Conservation (phyloP, 2,329 filamentous ascomycete species). For the Lojkania enalia region DNA sequence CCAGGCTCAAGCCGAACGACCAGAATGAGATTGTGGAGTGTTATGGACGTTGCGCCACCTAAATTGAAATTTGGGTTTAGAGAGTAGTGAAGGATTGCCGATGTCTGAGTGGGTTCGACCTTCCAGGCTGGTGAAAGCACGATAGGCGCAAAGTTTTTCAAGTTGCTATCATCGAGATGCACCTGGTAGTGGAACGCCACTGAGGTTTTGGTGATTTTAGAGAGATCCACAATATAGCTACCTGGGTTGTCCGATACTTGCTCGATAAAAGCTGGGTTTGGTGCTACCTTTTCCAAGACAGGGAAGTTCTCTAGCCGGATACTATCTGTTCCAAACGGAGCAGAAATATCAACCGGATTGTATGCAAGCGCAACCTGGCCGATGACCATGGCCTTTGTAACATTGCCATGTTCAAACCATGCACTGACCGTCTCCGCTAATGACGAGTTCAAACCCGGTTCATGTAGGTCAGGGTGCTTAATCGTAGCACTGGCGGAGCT, state of each 20-base stretch:
- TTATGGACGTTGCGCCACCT: conserved; percentile 51
- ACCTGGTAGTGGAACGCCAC: conserved; percentile 93
- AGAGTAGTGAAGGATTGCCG: conserved; percentile 80
- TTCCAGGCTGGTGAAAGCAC: conserved; percentile 79
- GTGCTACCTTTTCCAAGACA: conserved; percentile 86
- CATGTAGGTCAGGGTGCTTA: conserved; percentile 79
- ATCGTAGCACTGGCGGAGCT: conserved; percentile 63
- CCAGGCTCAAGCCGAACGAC: conserved; percentile 69
- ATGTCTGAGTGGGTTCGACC: conserved; percentile 80
- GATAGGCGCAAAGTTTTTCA: conserved; percentile 68
- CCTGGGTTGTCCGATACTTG: conserved; percentile 70
- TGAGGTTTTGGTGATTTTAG: conserved; percentile 70
- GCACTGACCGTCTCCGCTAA: conserved; percentile 91
- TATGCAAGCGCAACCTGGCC: conserved; percentile 90
- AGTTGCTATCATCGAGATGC: conserved; percentile 63
- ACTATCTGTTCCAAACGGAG: conserved; percentile 57
- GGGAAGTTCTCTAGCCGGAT: conserved; percentile 88
- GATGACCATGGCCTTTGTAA: conserved; percentile 73
- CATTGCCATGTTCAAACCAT: conserved; percentile 72
- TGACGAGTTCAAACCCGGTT: conserved; percentile 81
- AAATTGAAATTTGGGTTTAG: conserved; percentile 71
- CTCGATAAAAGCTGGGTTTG: conserved; percentile 87
- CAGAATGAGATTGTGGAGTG: conserved; percentile 74
- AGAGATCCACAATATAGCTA: conserved; percentile 76
- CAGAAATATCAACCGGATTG: conserved; percentile 60